Conservation (phyloP, 192 early-diverging fungal genomes). For the Backusella mclennaniae region DNA sequence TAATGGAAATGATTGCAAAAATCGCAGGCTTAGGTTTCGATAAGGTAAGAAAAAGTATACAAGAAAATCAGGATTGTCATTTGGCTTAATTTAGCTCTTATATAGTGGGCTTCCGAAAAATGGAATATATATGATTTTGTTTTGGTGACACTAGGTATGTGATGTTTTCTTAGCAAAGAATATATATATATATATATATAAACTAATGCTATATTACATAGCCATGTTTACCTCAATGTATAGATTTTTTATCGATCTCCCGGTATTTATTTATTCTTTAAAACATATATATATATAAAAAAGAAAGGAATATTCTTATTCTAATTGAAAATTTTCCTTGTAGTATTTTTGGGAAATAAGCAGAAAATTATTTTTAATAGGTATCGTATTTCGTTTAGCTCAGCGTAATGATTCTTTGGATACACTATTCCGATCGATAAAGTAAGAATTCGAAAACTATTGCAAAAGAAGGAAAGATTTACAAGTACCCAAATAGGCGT, state of each 20-base stretch:
- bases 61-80: neutral
- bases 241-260: neutral
- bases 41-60: neutral
- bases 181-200: neutral
- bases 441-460: neutral
- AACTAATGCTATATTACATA: neutral
- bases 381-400: slow-evolving; percentile 20
- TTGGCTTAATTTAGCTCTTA: neutral
- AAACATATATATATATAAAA: neutral
- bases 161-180: neutral
- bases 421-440: slow-evolving; percentile 16
- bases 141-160: neutral
- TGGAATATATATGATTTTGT: slow-evolving; percentile 8
- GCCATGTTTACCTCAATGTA: neutral
- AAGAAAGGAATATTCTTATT: neutral
- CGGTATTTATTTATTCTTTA: neutral
- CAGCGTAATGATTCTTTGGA: slow-evolving; percentile 18
- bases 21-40: slow-evolving; percentile 7
- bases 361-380: slow-evolving; percentile 9
- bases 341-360: neutral
- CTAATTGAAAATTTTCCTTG: neutral
- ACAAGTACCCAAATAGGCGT: slow-evolving; percentile 2
- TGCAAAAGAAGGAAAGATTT: neutral
- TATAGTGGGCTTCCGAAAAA: slow-evolving; percentile 8
- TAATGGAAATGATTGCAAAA: slow-evolving; percentile 9